Conservation (phyloP, 1,139 yeast species). For the Arxiozyma bovina region DNA sequence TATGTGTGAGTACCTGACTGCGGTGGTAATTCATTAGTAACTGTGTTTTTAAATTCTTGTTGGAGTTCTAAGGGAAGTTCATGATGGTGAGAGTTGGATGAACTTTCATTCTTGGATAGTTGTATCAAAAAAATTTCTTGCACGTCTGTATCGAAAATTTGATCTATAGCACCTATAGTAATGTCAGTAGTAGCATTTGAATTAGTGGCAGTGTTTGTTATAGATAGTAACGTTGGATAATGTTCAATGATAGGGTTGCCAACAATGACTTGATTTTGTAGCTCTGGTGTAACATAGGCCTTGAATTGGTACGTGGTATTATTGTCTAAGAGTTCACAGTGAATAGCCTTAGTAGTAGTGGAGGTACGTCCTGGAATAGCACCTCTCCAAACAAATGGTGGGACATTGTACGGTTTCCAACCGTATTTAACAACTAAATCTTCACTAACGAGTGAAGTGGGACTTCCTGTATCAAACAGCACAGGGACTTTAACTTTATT, state of each 20-base stretch:
- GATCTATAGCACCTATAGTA: no score
- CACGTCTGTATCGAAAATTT: no score
- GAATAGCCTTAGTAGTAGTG: not conserved
- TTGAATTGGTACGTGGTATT: not conserved
- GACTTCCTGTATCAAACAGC: slow-evolving; percentile 3
- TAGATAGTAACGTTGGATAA: not conserved
- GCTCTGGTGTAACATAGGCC: not conserved
- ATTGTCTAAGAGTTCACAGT: not conserved
- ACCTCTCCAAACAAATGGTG: not conserved
- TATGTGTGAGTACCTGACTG: no score
- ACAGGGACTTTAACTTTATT: not conserved
- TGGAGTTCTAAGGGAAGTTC: not conserved
- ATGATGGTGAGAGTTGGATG: not conserved
- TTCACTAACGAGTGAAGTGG: not conserved
- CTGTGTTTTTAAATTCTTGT: no score
- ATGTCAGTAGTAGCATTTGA: no score
- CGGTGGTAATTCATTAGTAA: no score
- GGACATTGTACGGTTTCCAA: not conserved
- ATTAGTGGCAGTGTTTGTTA: no score
- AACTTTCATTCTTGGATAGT: no score
- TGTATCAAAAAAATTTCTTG: no score
- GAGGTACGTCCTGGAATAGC: not conserved
- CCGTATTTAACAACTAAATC: not conserved
- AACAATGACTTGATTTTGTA: not conserved
- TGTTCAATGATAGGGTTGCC: not conserved